Base-by-base conservation (phyloP, 176 grass and related monocot species). In the Cenchrus purpureus region DNA sequence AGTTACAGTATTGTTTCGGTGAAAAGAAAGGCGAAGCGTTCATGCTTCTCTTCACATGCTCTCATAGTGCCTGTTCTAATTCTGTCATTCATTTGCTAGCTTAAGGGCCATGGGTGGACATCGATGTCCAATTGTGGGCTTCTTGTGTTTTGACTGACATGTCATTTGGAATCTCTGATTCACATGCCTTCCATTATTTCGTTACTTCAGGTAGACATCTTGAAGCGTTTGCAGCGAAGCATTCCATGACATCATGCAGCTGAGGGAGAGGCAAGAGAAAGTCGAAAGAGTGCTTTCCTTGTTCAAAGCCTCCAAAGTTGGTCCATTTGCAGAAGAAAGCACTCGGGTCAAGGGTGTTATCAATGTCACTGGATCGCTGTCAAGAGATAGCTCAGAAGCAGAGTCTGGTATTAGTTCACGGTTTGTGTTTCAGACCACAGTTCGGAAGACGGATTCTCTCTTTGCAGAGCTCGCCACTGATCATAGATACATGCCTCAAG, bases 191-290 rank as follows among this genome's bases (percentile, higher is more conserved):
- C 15, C 32, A 4, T 55, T 46, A 20, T 51, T 0, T 57, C 2
- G 32, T 16, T 15, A 83, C 56, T 88, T 65, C 86, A 96, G 91
- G 60, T 91, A 72, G 91, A 87, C 37, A 89, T 91, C 63, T 87
- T 96, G 84, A 96, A 96, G 78, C 83, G 89, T 12, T 71, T 96
- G 68, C 94, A 96, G 78, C 79, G 89, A 96, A 81, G 91, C 89
- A 11, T 93, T 96, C 42, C 85, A 86, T 67, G 94, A 93, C 84
- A 89, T 96, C 56, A 93, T 96, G 94, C 92, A 91, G 68, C 53
- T 93, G 66, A 91, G 94, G 85, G 91, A 96, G 71, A 91, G 91
- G 12, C 94, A 96, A 29, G 94, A 93, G 59, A 96, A 96, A 55
- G 84, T 96, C 15, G 94, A 96, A 68, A 90, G 82, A 37, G 74